Evolutionary conservation across 768 basidiomycete species (phyloP).

Genomic region (Russula sp.): DNA sequence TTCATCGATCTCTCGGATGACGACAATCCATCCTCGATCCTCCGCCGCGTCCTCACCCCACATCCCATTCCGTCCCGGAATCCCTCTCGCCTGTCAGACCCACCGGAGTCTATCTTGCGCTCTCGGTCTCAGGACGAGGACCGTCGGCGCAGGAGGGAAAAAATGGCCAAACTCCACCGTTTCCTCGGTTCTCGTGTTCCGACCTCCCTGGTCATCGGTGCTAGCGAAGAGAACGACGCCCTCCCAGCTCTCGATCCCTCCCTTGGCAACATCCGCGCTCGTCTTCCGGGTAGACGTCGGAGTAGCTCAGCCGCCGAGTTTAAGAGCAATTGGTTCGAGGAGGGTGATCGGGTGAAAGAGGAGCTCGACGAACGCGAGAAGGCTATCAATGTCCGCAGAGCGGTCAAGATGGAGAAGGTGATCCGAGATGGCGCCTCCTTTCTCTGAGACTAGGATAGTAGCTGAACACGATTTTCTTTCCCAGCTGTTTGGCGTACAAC

Average conservation of each 20-base stretch:
- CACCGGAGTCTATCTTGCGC: slow-evolving; percentile 37
- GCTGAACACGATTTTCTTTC: neutral
- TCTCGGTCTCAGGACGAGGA: slow-evolving; percentile 51
- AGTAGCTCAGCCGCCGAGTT: slow-evolving; percentile 49
- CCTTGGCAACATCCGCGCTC: slow-evolving; percentile 22
- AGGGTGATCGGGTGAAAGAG: slow-evolving; percentile 58
- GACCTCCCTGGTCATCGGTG: slow-evolving; percentile 55
- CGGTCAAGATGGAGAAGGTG: slow-evolving; percentile 87
- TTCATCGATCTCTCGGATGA: slow-evolving; percentile 72
- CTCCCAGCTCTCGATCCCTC: slow-evolving; percentile 29
- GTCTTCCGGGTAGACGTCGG: slow-evolving; percentile 41
- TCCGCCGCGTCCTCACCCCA: neutral
- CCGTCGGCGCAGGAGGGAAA: slow-evolving; percentile 63
- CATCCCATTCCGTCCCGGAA: neutral
- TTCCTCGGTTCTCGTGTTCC: slow-evolving; percentile 83
- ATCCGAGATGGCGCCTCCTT: slow-evolving; percentile 22
- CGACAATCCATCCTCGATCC: slow-evolving; percentile 32
- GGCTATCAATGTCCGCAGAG: slow-evolving; percentile 71
- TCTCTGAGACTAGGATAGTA: neutral
- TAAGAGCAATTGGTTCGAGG: slow-evolving; percentile 45
- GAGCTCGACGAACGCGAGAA: slow-evolving; percentile 70
- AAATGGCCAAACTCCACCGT: slow-evolving; percentile 75
- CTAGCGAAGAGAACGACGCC: slow-evolving; percentile 32
- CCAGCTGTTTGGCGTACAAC: slow-evolving; percentile 77
- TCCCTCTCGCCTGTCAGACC: slow-evolving; percentile 40